Conservation (phyloP, 2,329 filamentous ascomycete genomes). For the Celoporthe dispersa region DNA sequence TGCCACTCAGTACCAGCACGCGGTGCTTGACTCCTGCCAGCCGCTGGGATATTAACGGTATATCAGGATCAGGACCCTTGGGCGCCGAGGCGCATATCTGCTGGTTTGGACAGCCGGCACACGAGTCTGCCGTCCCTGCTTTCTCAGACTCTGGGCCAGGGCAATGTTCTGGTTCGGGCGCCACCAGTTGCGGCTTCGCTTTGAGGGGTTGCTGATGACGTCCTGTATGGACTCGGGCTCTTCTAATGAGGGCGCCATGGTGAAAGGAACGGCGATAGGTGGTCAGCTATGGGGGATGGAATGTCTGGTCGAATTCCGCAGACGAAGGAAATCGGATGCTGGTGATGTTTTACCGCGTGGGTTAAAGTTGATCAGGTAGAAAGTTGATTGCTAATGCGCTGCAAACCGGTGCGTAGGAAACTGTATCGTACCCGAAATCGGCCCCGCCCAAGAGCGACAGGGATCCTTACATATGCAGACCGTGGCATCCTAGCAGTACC, state of each 20-base stretch:
- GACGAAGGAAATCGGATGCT: neutral
- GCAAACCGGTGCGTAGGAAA: neutral
- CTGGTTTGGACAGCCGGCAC: constrained; percentile 95
- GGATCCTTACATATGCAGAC: neutral
- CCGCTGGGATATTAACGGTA: constrained; percentile 83
- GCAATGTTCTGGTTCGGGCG: constrained; percentile 95
- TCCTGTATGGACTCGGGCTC: constrained; percentile 68
- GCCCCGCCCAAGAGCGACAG: constrained; percentile 1
- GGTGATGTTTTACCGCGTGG: neutral
- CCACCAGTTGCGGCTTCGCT: constrained; percentile 81
- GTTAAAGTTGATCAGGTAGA: neutral
- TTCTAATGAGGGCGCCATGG: constrained; percentile 83
- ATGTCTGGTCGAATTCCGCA: neutral
- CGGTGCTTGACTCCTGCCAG: constrained; percentile 86
- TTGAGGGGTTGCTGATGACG: constrained; percentile 76
- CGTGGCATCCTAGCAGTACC: neutral
- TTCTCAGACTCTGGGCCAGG: constrained; percentile 83
- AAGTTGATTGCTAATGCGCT: constrained; percentile 29
- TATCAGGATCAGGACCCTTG: constrained; percentile 94
- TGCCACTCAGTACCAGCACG: constrained; percentile 88
- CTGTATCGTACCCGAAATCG: constrained; percentile 25
- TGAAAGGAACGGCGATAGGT: constrained; percentile 12
- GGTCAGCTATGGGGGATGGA: neutral
- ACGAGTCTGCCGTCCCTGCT: constrained; percentile 77
- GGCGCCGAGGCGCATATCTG: constrained; percentile 91